Conservation (phyloP, 1,284 basidiomycete genomes). For the Cerrena zonata region DNA sequence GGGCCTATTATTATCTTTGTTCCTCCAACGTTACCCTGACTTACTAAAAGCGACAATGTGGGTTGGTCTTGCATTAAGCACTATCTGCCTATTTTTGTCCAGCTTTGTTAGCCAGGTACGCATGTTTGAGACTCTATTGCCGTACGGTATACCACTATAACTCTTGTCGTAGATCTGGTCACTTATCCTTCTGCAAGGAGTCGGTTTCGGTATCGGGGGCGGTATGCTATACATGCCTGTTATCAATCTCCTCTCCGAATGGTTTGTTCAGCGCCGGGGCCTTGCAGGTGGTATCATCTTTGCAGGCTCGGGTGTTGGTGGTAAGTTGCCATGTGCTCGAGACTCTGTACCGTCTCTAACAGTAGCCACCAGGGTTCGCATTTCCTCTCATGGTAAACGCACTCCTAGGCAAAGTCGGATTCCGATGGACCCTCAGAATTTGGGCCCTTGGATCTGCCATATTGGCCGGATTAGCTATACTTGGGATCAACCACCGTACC, state of each 20-base stretch:
- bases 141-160: background rate
- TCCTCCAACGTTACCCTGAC: slow-evolving; percentile 23
- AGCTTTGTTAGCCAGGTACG: slow-evolving; percentile 23
- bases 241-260: slow-evolving; percentile 20
- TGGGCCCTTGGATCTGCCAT: slow-evolving; percentile 20
- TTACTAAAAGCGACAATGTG: slow-evolving; percentile 20
- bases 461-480: slow-evolving; percentile 18
- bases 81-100: slow-evolving; percentile 19
- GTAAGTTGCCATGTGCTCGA: no score
- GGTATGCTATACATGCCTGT: slow-evolving; percentile 24
- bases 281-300: slow-evolving; percentile 27
- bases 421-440: slow-evolving; percentile 24
- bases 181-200: slow-evolving; percentile 24
- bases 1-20: slow-evolving; percentile 20
- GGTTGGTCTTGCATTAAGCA: slow-evolving; percentile 17
- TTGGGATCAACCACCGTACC: slow-evolving; percentile 22
- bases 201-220: slow-evolving; percentile 21
- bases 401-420: slow-evolving; percentile 20
- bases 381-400: slow-evolving; percentile 25
- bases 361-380: slow-evolving; percentile 18
- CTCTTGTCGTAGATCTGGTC: slow-evolving; percentile 19
- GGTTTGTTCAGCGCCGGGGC: slow-evolving; percentile 22
- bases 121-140: no score
- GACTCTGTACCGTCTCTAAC: background rate
- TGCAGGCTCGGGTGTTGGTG: slow-evolving; percentile 24